These are phyloP conservation scores for peach (Prunus persica) DNA, from an alignment of 306 rosid genomes.

Conservation along the genomic window Prunus_persica_NCBIv2 NC_034014.1:7974501-7975000, in stretches of 20 bases:
- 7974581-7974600: neutral
- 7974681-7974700: neutral
- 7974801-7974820: conserved; percentile 56
- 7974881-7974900: neutral
- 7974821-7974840: neutral
- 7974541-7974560: neutral
- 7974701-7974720: neutral
- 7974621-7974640: neutral
- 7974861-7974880: neutral
- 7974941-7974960: neutral
- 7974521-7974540: neutral
- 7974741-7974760: conserved; percentile 62
- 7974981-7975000: neutral
- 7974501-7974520: neutral
- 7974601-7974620: neutral
- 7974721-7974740: conserved; percentile 27
- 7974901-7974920: neutral
- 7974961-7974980: too few relatives aligned
- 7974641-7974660: neutral
- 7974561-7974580: neutral
- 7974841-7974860: neutral
- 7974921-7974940: too few relatives aligned
- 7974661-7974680: neutral
- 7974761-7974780: conserved; percentile 59
- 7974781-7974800: conserved; percentile 70